phyloP scores from a whole-genome alignment of 495 filamentous ascomycete genomes.

The Hypoxylon cercidicola region DNA sequence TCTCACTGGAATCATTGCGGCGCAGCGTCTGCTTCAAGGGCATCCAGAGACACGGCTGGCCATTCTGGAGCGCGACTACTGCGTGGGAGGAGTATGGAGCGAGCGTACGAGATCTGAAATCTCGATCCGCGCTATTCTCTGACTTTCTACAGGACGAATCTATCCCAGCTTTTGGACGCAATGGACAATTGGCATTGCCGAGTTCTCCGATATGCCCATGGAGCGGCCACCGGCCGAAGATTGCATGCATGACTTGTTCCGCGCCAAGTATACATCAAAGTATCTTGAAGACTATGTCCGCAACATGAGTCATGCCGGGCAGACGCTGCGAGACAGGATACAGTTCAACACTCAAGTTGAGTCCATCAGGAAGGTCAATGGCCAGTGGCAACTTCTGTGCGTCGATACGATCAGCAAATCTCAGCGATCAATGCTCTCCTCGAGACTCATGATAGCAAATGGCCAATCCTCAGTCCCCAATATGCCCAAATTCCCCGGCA shows the following conservation, averaged over 20 bases:
- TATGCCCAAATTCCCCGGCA: constrained; percentile 46
- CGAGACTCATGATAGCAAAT: constrained; percentile 55
- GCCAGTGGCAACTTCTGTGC: constrained; percentile 42
- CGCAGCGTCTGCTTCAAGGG: constrained; percentile 48
- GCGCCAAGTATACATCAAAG: constrained; percentile 52
- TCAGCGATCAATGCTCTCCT: constrained; percentile 28
- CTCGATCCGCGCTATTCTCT: constrained; percentile 3
- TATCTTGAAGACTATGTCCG: constrained; percentile 57
- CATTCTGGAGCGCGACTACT: constrained; percentile 45
- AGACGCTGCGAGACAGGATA: constrained; percentile 47
- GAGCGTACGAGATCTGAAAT: constrained; percentile 25
- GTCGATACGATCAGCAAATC: constrained; percentile 14
- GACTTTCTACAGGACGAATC: constrained; percentile 37
- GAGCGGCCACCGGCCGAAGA: constrained; percentile 42
- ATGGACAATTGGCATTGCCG: constrained; percentile 47
- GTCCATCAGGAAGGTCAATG: constrained; percentile 42
- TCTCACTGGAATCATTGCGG: constrained; percentile 43
- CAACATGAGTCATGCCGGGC: constrained; percentile 43
- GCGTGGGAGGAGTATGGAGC: constrained; percentile 51
- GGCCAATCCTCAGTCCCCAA: constrained; percentile 52
- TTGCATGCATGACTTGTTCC: constrained; percentile 46
- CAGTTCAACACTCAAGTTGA: constrained; percentile 44
- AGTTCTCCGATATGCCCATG: constrained; percentile 53
- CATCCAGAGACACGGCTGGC: constrained; percentile 46
- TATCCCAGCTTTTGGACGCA: constrained; percentile 58